phyloP scores from a whole-genome alignment of 2,329 filamentous ascomycete genomes.

The Penicillium sumatraense region DNA sequence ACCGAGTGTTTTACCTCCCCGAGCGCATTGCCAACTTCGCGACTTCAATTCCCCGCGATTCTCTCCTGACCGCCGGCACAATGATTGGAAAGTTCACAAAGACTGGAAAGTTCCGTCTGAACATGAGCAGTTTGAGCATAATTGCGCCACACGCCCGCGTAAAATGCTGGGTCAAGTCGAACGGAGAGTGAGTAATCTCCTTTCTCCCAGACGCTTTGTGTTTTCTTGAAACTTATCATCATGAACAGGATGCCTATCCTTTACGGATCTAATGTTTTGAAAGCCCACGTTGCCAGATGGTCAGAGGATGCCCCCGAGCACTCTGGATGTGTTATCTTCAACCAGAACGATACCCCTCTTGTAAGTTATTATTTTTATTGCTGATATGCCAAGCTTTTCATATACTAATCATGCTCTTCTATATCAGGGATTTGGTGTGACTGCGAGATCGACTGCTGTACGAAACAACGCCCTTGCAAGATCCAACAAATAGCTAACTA shows the following conservation, averaged over 20 bases:
- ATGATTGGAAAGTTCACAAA: conserved; percentile 96
- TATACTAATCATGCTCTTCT: background rate
- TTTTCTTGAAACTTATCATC: conserved; percentile 5
- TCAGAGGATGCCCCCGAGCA: conserved; percentile 93
- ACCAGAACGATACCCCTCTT: conserved; percentile 11
- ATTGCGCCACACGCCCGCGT: conserved; percentile 90
- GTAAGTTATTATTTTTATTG: background rate
- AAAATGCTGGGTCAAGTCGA: conserved; percentile 96
- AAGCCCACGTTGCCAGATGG: conserved; percentile 69
- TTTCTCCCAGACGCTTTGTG: background rate
- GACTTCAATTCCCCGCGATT: conserved; percentile 79
- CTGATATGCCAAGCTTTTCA: background rate
- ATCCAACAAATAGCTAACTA: background rate
- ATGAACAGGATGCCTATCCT: conserved; percentile 78
- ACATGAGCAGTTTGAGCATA: conserved; percentile 85
- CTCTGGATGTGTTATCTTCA: conserved; percentile 83
- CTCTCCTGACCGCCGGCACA: conserved; percentile 83
- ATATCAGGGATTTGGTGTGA: conserved; percentile 81
- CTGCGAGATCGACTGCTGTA: conserved; percentile 75
- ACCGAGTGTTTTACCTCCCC: conserved; percentile 78
- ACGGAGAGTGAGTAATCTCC: conserved; percentile 66
- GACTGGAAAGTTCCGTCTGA: conserved; percentile 90
- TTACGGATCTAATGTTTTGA: conserved; percentile 69
- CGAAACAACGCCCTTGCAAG: background rate
- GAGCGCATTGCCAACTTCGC: conserved; percentile 90